Evolutionary conservation across 345 rosid species (phyloP).

Genomic region (Eucalyptus sp.): DNA sequence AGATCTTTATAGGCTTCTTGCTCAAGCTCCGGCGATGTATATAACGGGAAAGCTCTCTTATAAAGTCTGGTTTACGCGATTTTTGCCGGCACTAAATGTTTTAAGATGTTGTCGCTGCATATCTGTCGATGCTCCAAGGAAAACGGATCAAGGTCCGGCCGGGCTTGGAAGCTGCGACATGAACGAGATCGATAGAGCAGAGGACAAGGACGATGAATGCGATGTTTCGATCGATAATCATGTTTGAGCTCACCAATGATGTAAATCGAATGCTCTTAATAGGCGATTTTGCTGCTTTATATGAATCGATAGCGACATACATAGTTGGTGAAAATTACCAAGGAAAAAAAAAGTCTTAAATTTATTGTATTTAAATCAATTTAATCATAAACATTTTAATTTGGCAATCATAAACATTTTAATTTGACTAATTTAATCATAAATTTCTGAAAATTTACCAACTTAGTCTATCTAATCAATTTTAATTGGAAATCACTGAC

Average conservation of each 20-base stretch:
- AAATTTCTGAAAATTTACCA: no score
- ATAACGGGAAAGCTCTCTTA: background rate
- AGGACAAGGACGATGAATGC: background rate
- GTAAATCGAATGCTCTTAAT: background rate
- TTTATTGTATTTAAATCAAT: no score
- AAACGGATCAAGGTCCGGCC: background rate
- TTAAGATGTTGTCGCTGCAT: background rate
- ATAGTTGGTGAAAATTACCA: background rate
- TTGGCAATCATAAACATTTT: no score
- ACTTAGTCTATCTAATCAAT: no score
- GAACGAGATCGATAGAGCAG: background rate
- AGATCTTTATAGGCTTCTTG: background rate
- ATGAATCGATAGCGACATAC: background rate
- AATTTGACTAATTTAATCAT: fast-evolving
- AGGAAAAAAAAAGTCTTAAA: no score
- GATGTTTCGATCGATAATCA: background rate
- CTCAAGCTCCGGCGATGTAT: background rate
- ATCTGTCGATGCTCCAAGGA: background rate
- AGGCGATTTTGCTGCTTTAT: background rate
- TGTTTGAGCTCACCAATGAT: background rate
- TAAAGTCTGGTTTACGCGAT: background rate
- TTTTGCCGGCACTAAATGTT: background rate
- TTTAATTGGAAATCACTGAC: fast-evolving
- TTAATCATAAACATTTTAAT: no score
- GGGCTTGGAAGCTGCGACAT: background rate